Conservation (phyloP, 352 stramenopile species). For the Thraustochytrium sp. region DNA sequence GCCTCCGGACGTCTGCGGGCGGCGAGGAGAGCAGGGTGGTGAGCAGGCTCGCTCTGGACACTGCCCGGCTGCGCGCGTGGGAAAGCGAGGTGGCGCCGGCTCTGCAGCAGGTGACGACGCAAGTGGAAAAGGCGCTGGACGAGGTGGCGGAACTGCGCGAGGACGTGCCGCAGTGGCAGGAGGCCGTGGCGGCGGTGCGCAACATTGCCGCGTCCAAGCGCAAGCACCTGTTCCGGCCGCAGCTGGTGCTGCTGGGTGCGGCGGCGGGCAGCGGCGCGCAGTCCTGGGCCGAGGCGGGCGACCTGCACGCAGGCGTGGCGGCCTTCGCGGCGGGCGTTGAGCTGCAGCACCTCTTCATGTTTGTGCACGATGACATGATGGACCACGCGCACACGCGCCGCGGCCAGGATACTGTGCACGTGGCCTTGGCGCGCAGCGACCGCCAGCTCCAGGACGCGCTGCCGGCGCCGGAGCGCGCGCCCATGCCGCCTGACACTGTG, state of each 20-base stretch:
- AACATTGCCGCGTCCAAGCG: neutral
- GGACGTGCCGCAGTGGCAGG: conserved; percentile 3
- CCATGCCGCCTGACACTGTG: neutral
- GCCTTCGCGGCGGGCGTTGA: conserved; percentile 39
- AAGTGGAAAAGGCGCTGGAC: neutral
- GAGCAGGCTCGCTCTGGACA: neutral
- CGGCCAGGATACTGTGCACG: conserved; percentile 43
- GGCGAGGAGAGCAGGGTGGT: neutral
- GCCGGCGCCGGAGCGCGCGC: neutral
- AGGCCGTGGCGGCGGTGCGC: neutral
- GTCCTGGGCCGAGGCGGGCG: neutral
- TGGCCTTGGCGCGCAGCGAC: neutral
- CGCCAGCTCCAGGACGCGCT: neutral
- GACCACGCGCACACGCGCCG: conserved; percentile 15
- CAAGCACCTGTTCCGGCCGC: conserved; percentile 41
- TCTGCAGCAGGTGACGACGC: neutral
- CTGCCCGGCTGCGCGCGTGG: neutral
- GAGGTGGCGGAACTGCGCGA: neutral
- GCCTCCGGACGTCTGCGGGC: neutral
- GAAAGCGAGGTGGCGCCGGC: neutral
- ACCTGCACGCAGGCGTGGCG: neutral
- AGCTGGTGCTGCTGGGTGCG: conserved; percentile 29
- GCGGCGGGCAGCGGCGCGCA: neutral
- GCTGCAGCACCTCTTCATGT: conserved; percentile 46
- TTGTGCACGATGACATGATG: conserved; percentile 46